phyloP scores from a whole-genome alignment of 1,139 yeast species.

The Insectozyma bohioensis region DNA sequence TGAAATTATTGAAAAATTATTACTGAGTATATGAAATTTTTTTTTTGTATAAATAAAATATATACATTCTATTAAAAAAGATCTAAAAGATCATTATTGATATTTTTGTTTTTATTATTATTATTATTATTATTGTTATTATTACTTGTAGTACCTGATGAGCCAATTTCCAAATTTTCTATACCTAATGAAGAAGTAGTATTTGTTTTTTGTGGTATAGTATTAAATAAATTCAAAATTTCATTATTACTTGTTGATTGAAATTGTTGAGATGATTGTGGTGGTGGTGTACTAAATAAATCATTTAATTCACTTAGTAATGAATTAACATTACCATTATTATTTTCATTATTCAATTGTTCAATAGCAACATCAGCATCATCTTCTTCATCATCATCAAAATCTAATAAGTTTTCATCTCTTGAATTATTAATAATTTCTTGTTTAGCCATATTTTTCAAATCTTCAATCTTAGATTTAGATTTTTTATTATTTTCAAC shows the following conservation, averaged over 20 bases:
- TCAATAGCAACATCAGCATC: conserved; percentile 11
- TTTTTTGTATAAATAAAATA: conserved; percentile 1
- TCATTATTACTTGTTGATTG: conserved; percentile 34
- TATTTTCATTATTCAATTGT: conserved; percentile 16
- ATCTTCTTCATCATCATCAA: conserved; percentile 63
- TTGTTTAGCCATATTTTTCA: conserved; percentile 72
- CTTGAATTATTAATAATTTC: conserved; percentile 68
- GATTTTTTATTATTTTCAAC: conserved; percentile 18
- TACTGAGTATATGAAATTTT: conserved; percentile 12
- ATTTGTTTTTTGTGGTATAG: conserved; percentile 13
- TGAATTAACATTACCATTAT: conserved; percentile 19
- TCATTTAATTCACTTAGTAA: conserved; percentile 70
- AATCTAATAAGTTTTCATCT: conserved; percentile 82
- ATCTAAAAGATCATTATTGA: conserved; percentile 54
- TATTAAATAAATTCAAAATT: conserved; percentile 44
- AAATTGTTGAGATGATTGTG: conserved; percentile 9
- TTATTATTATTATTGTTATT: conserved; percentile 11
- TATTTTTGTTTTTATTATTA: conserved; percentile 18
- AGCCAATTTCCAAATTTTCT: conserved; percentile 19
- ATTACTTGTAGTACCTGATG: conserved; percentile 16
- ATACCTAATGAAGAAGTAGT: conserved; percentile 14
- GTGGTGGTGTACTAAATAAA: conserved; percentile 47
- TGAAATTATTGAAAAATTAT: conserved; percentile 17
- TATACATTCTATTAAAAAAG: conserved; percentile 42
- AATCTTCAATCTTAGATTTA: conserved; percentile 83